phyloP scores from a whole-genome alignment of 2,329 filamentous ascomycete species.

The Nothomitra cinnamomea region DNA sequence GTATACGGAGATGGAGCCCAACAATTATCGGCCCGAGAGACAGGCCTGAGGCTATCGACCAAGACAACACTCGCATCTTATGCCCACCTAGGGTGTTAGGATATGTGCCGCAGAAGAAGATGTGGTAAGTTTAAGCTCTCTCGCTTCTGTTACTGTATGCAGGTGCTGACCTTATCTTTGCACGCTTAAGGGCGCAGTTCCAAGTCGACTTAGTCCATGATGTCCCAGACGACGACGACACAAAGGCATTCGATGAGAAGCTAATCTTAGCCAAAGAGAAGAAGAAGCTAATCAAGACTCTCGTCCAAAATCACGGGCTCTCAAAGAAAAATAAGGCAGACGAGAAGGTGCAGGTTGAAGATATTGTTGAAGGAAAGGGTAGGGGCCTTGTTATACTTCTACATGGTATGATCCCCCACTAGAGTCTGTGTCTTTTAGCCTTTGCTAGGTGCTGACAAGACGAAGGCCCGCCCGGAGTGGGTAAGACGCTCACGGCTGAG shows the following conservation, averaged over 20 bases:
- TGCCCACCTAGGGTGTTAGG: neutral
- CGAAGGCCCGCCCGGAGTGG: neutral
- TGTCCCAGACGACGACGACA: too few species aligned
- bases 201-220: too few species aligned
- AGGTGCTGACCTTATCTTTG: too few species aligned
- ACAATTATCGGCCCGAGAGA: too few species aligned
- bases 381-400: neutral
- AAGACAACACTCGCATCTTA: neutral
- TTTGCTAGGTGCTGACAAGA: too few species aligned
- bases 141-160: too few species aligned
- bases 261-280: neutral
- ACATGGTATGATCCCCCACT: neutral
- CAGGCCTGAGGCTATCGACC: too few species aligned
- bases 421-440: too few species aligned
- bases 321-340: neutral
- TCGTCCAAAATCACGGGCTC: neutral
- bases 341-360: neutral
- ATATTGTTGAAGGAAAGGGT: neutral
- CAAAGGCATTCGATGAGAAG: too few species aligned
- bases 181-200: too few species aligned
- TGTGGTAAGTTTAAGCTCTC: too few species aligned
- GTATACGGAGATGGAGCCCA: neutral
- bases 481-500: constrained; percentile 1
- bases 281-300: neutral
- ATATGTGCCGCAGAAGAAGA: neutral